Evolutionary conservation across 768 basidiomycete genomes (phyloP).

Genomic region (Sarcomyxa edulis): DNA sequence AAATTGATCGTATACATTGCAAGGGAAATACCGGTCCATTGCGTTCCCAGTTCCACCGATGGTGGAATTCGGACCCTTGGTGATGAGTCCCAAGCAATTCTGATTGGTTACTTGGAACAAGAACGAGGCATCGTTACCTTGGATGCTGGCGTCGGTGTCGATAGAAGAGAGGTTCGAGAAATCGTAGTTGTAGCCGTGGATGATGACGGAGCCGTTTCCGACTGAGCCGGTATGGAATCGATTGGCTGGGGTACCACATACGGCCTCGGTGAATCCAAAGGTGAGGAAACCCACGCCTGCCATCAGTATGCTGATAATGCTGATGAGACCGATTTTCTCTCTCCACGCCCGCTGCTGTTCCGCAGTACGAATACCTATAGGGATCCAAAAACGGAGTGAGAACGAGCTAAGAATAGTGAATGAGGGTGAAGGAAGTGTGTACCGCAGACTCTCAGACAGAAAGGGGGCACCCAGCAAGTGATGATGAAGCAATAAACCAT

Average conservation of each 20-base stretch:
- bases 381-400: conserved; percentile 4
- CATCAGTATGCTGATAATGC: conserved; percentile 80
- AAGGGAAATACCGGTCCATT: conserved; percentile 97
- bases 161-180: conserved; percentile 72
- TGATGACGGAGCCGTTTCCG: conserved; percentile 78
- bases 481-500: conserved; percentile 90
- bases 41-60: conserved; percentile 58
- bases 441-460: conserved; percentile 77
- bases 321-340: conserved; percentile 93
- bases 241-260: conserved; percentile 84
- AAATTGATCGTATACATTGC: conserved; percentile 82
- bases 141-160: too few species aligned
- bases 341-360: conserved; percentile 97
- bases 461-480: conserved; percentile 78
- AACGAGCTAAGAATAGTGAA: not conserved
- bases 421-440: conserved; percentile 24
- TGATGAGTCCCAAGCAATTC: conserved; percentile 75
- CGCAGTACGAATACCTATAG: conserved; percentile 78
- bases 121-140: conserved; percentile 92
- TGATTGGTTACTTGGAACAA: conserved; percentile 91
- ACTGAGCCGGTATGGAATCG: conserved; percentile 80
- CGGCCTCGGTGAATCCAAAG: conserved; percentile 93
- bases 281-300: conserved; percentile 95
- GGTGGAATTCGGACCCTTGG: conserved; percentile 59
- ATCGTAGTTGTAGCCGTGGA: conserved; percentile 93